phyloP scores from a whole-genome alignment of 768 basidiomycete genomes.

The Naganishia kalamii region DNA sequence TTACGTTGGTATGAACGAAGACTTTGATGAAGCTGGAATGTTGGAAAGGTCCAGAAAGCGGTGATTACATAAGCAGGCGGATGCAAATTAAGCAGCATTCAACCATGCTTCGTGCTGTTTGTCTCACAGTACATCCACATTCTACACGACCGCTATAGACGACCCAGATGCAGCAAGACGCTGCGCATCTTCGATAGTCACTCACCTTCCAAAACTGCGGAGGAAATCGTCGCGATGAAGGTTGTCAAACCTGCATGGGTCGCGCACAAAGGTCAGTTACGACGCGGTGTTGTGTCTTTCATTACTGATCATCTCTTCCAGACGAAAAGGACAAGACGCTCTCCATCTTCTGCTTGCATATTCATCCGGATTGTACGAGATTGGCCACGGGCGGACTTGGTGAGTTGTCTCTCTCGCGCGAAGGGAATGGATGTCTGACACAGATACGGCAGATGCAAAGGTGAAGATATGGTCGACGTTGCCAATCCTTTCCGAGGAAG shows the following conservation, averaged over 20 bases:
- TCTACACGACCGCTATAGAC: too few relatives aligned
- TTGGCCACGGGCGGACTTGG: constrained; percentile 91
- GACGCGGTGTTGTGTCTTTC: not conserved
- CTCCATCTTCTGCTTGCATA: constrained; percentile 85
- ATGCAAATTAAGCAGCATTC: too few relatives aligned
- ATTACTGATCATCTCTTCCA: not conserved
- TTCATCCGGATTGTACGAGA: constrained; percentile 90
- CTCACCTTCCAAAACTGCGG: not conserved
- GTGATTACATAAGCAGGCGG: too few relatives aligned
- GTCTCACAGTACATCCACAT: too few relatives aligned
- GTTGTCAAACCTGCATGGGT: constrained; percentile 44
- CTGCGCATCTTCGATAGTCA: not conserved
- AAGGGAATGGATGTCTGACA: not conserved
- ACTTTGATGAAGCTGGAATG: too few relatives aligned
- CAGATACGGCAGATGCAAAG: constrained; percentile 61
- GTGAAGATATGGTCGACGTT: constrained; percentile 96
- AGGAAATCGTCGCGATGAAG: constrained; percentile 28
- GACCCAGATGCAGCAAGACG: too few relatives aligned
- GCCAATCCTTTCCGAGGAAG: constrained; percentile 71
- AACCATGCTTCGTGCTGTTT: too few relatives aligned
- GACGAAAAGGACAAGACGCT: constrained; percentile 62
- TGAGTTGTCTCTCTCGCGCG: constrained; percentile 24
- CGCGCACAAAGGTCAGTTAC: constrained; percentile 38
- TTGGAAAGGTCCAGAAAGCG: too few relatives aligned
- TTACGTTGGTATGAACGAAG: too few relatives aligned